phyloP scores from a whole-genome alignment of 345 rosid genomes.

The Tarenaya hassleriana region DNA sequence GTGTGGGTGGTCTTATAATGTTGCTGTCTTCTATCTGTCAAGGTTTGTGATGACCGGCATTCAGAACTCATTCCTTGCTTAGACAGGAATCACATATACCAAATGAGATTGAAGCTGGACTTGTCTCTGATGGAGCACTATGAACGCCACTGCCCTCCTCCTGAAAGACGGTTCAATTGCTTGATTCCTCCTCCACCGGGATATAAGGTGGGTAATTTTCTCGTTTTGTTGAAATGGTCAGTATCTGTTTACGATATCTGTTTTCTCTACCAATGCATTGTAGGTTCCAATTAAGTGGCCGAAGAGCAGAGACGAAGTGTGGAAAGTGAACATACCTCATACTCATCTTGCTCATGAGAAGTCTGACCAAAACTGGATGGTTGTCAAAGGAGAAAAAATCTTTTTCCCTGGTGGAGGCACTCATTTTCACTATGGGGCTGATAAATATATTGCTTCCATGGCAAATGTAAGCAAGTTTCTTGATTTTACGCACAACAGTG shows the following conservation, averaged over 20 bases:
- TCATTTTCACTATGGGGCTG: slow-evolving; percentile 94
- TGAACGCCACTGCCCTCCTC: slow-evolving; percentile 85
- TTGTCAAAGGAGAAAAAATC: slow-evolving; percentile 84
- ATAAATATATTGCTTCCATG: slow-evolving; percentile 79
- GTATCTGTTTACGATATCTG: background rate
- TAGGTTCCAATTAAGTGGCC: slow-evolving; percentile 95
- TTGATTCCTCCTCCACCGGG: slow-evolving; percentile 93
- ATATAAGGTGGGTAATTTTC: slow-evolving; percentile 51
- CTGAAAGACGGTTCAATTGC: slow-evolving; percentile 85
- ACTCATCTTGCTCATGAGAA: slow-evolving; percentile 93
- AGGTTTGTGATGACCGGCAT: slow-evolving; percentile 90
- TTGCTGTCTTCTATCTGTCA: slow-evolving; percentile 2
- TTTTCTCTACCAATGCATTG: slow-evolving; percentile 6
- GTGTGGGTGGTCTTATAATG: background rate
- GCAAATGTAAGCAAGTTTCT: slow-evolving; percentile 58
- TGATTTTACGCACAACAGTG: background rate
- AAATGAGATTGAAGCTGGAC: slow-evolving; percentile 85
- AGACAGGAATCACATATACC: slow-evolving; percentile 78
- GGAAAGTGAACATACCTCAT: slow-evolving; percentile 95
- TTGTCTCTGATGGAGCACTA: slow-evolving; percentile 92
- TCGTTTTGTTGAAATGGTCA: background rate
- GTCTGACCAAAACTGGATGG: slow-evolving; percentile 98
- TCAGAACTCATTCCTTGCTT: slow-evolving; percentile 90
- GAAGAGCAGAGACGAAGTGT: slow-evolving; percentile 87
- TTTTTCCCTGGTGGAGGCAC: slow-evolving; percentile 90